Evolutionary conservation across 2,329 filamentous ascomycete genomes (phyloP).

Genomic region (Clarireedia hainanense): DNA sequence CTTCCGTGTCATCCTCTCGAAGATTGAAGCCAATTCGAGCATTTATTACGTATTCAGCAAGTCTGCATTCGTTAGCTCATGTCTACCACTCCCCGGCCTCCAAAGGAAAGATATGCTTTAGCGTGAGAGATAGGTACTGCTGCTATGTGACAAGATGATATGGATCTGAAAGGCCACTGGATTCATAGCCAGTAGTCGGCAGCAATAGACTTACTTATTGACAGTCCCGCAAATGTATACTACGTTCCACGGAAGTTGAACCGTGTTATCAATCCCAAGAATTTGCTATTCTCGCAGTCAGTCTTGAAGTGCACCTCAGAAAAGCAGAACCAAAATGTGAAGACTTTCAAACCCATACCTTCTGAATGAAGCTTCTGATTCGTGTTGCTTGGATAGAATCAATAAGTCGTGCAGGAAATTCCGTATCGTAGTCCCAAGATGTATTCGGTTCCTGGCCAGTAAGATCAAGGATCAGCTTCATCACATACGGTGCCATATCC

Average conservation of each 20-base stretch:
- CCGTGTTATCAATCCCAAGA: neutral
- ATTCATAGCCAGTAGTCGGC: neutral
- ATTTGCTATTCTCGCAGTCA: neutral
- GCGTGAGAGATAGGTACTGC: too few species aligned
- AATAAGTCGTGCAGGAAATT: constrained; percentile 51
- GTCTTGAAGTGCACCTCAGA: neutral
- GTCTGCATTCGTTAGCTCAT: neutral
- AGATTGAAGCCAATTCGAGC: neutral
- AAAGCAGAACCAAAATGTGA: neutral
- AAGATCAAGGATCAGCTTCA: constrained; percentile 28
- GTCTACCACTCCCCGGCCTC: too few species aligned
- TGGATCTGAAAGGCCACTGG: too few species aligned
- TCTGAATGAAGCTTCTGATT: constrained; percentile 15
- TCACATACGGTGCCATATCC: constrained; percentile 21
- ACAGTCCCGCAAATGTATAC: constrained; percentile 53
- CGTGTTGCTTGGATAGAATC: constrained; percentile 38
- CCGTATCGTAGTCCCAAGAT: constrained; percentile 30
- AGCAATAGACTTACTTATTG: constrained; percentile 16
- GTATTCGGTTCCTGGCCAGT: constrained; percentile 24
- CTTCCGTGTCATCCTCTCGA: neutral
- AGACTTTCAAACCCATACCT: neutral
- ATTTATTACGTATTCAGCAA: constrained; percentile 3
- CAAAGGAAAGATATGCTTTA: too few species aligned
- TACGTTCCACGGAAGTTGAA: constrained; percentile 43
- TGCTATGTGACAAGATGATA: too few species aligned